Evolutionary conservation across 2,329 filamentous ascomycete species (phyloP).

Genomic region (Sclerotinia trifoliorum): DNA sequence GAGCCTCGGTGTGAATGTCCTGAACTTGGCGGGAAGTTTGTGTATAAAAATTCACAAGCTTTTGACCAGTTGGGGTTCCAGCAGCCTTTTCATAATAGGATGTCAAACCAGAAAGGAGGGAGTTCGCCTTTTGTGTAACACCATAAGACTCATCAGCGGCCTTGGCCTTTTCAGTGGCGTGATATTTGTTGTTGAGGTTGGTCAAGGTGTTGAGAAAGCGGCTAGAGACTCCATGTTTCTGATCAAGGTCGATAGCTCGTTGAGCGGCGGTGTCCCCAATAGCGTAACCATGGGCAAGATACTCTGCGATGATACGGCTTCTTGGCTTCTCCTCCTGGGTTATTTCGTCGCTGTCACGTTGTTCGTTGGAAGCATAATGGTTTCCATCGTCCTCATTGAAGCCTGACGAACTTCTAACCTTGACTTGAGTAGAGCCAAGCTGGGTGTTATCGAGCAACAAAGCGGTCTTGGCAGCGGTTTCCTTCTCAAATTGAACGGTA

Average conservation of each 20-base stretch:
- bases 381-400: constrained; percentile 59
- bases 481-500: constrained; percentile 94
- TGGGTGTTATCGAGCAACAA: constrained; percentile 96
- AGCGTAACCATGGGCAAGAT: constrained; percentile 88
- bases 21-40: constrained; percentile 83
- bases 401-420: constrained; percentile 65
- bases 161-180: constrained; percentile 83
- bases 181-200: constrained; percentile 79
- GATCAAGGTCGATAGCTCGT: constrained; percentile 81
- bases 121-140: constrained; percentile 70
- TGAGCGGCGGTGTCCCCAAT: constrained; percentile 71
- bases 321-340: constrained; percentile 97
- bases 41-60: constrained; percentile 83
- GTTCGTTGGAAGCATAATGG: constrained; percentile 53
- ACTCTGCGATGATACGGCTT: constrained; percentile 90
- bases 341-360: constrained; percentile 66
- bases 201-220: constrained; percentile 76
- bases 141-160: constrained; percentile 82
- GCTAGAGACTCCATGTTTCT: constrained; percentile 79
- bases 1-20: constrained; percentile 90
- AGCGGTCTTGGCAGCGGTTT: constrained; percentile 93
- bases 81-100: constrained; percentile 95
- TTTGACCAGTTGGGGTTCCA: constrained; percentile 83
- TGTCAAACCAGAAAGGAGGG: constrained; percentile 62
- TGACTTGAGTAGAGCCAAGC: constrained; percentile 82